Evolutionary conservation across 176 grass and related monocot genomes (phyloP), one percentile per base, ranked within the genome.

Genomic region (Oryza longistaminata): DNA sequence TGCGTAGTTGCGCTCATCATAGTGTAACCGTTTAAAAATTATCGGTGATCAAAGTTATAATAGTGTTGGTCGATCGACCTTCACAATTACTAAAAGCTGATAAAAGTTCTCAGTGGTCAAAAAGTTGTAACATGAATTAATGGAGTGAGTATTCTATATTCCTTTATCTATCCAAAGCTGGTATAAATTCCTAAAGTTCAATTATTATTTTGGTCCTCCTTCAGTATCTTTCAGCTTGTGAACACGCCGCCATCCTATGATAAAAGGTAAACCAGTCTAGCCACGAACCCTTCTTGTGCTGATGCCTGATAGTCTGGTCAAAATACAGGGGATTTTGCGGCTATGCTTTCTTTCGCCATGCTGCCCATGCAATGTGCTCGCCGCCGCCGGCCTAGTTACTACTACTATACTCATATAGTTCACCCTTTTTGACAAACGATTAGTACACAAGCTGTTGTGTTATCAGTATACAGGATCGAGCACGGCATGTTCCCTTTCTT

Each of bases 361-460:
- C 19, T 24, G 58, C 58, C 60, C 40, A 6, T 66, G 9, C 12
- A 8, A 40, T 7, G 27, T 37, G 71, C 71, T 66, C 25, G 65
- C 71, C 71, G 81, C 50, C 25, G 65, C 71, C 71, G 81, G 58
- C 81, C 71, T 66, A 83, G 3, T 0, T 8, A 16, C 3, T 35
- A 34, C 17, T 21, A 0, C 34, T 22, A 11, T 21, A 11, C 6
- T 24, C n/a, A 6, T 58, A 55, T 55, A 21, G 52, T 74, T 46
- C 15, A 65, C 25, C 16, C 16, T 46, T 74, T 48, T 66, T 83
- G 29, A 83, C 82, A 49, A 66, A 34, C 40, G 39, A 67, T 50
- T 3, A 15, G 0, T 27, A 17, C 71, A 11, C 31, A 25, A 2
- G 35, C 48, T 76, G 37, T 15, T 49, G 0, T 49, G 14, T 10